Percentiles rank a stretch among this genome's conserved stretches.
Conservation (phyloP, 1,139 yeast species). For the Kurtzmaniella quercitrusa region DNA sequence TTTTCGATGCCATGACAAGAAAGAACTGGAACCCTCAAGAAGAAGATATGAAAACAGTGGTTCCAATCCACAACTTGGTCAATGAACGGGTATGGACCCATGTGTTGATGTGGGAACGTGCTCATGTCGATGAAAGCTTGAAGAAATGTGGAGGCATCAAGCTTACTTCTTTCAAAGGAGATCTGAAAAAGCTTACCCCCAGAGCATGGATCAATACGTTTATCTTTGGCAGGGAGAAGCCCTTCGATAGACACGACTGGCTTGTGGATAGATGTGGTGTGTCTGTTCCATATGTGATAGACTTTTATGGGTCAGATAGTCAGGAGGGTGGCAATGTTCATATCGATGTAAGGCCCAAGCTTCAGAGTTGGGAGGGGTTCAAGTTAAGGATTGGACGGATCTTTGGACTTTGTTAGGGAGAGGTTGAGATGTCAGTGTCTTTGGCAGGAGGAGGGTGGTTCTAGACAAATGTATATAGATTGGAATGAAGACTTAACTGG, state of each 20-base stretch:
- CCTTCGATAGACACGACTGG: conserved; percentile 98
- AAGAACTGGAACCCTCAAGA: conserved; percentile 85
- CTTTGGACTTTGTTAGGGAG: conserved; percentile 40
- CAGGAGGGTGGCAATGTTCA: conserved; percentile 62
- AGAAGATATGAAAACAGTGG: conserved; percentile 82
- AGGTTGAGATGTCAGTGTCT: no score
- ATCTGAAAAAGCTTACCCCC: conserved; percentile 79
- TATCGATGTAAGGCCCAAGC: conserved; percentile 87
- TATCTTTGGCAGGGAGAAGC: conserved; percentile 63
- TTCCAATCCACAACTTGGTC: conserved; percentile 91
- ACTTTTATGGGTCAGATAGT: conserved; percentile 59
- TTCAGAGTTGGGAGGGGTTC: conserved; percentile 76
- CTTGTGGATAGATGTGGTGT: conserved; percentile 81
- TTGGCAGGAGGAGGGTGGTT: no score
- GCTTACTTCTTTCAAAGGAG: conserved; percentile 84
- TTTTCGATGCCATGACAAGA: conserved; percentile 88
- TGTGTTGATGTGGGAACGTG: conserved; percentile 76
- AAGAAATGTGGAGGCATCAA: conserved; percentile 76
- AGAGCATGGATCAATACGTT: conserved; percentile 72
- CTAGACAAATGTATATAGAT: no score
- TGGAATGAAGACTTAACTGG: no score
- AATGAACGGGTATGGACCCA: conserved; percentile 92
- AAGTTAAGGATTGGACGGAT: conserved; percentile 61
- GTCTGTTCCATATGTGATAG: conserved; percentile 85
- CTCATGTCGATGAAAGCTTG: conserved; percentile 47